These are phyloP conservation scores for Ogataea paraovalis DNA, from an alignment of 805 yeast species.

Conservation along the genomic window DNA sequence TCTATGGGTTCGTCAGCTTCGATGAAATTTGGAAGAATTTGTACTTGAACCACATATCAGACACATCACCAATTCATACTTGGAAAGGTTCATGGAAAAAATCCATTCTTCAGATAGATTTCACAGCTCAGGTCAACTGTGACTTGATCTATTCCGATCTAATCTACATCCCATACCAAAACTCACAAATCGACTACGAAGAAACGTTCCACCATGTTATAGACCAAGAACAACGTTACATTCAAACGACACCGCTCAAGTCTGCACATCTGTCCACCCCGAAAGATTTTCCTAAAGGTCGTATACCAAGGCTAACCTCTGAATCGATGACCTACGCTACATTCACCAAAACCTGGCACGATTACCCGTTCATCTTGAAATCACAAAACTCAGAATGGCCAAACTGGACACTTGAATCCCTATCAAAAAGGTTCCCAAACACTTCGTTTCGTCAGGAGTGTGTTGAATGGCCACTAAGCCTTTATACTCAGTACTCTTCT, in stretches of 20 bases:
- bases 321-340: conserved; percentile 35
- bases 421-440: conserved; percentile 52
- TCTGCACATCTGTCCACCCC: conserved; percentile 6
- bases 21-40: conserved; percentile 80
- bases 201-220: conserved; percentile 46
- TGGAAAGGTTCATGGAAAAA: conserved; percentile 87
- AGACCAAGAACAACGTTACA: conserved; percentile 36
- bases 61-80: conserved; percentile 2
- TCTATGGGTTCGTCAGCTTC: conserved; percentile 68
- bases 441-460: conserved; percentile 78
- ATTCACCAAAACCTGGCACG: conserved; percentile 42
- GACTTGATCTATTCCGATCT: conserved; percentile 65
- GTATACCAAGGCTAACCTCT: conserved; percentile 54
- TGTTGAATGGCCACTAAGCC: conserved; percentile 68
- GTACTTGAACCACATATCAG: conserved; percentile 33
- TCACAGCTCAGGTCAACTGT: conserved; percentile 44
- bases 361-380: conserved; percentile 52
- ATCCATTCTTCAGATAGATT: conserved; percentile 41
- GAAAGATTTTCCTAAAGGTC: conserved; percentile 21
- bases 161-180: conserved; percentile 80
- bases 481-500: conserved; percentile 58
- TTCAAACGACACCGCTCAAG: conserved; percentile 9
- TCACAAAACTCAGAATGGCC: conserved; percentile 48
- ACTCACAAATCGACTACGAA: conserved; percentile 64
- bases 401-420: conserved; percentile 49